Base-by-base conservation (phyloP, 2,329 filamentous ascomycete species). In the Colletotrichum brevisporum region DNA sequence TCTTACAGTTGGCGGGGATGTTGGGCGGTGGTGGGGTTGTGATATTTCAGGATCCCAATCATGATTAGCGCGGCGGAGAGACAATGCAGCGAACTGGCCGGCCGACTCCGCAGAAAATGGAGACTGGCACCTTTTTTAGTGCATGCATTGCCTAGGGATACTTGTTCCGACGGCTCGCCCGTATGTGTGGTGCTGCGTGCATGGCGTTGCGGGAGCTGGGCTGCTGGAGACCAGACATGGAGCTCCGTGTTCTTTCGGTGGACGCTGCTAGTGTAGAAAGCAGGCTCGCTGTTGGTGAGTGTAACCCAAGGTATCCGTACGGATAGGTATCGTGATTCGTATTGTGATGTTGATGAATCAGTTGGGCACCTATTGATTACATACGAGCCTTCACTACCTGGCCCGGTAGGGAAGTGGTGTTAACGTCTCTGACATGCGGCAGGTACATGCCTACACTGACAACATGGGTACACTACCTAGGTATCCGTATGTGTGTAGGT, bases 31-130 rank as follows among this genome's bases (percentile, higher is more conserved):
- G 61, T 66, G 65, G 61, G 53, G 64, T 63, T 63, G 48, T 54
- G 65, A 58, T 68, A 65, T 50, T 65, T 68, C 60, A 65, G 65
- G 61, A 59, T 65, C 55, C 50, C 65, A 56, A 59, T 68, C 48
- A 58, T 48, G 62, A 45, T 43, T 51, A 59, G 62, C 41, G 54
- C 39, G n/a, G 62, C 61, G 58, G 58, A 53, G 59, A 62, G 57
- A 53, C 59, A 62, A 62, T 54, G 41, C 65, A 58, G 65, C 27
- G 60, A 51, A 45, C 16, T 64, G 41, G 43, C 53, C 36, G 54
- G 13, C 47, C 12, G 65, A 50, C 59, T 58, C 65, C 65, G 54
- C 65, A 68, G 21, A 58, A 21, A 26, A 68, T 68, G 65, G 65
- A 50, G 54, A 24, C 54, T 53, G 21, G 27, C 39, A 54, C 65